Conservation (phyloP, 176 grass and related monocot genomes). For the Oryza meyeriana region DNA sequence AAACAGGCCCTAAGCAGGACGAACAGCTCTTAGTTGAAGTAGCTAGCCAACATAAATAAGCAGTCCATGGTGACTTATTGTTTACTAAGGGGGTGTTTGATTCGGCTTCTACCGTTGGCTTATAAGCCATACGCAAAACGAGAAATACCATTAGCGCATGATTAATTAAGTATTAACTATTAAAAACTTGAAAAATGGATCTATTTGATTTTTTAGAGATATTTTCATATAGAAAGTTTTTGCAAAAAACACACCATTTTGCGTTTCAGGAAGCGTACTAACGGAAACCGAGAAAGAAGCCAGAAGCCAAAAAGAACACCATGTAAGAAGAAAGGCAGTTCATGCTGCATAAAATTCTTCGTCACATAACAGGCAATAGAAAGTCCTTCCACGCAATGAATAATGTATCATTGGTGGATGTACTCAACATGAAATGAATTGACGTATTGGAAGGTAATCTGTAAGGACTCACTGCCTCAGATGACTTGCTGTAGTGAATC, state of each 20-base stretch:
- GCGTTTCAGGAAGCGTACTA: no score
- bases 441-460: background rate
- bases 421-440: background rate
- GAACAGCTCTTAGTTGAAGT: background rate
- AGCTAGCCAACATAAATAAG: background rate
- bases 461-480: slow-evolving; percentile 65
- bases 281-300: no score
- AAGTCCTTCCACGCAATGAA: background rate
- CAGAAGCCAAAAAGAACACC: no score
- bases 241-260: no score
- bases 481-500: slow-evolving; percentile 95
- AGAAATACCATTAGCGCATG: no score
- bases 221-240: no score
- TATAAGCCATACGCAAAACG: no score
- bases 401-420: background rate
- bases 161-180: no score
- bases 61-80: background rate
- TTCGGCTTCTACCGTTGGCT: no score
- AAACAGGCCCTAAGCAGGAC: background rate
- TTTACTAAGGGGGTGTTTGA: no score
- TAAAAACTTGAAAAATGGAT: no score
- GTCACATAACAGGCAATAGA: background rate
- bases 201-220: no score
- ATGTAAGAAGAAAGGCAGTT: background rate
- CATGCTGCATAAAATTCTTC: background rate